A percentile compares a stretch with the other conserved stretches of the same genome.
phyloP scores from a whole-genome alignment of 305 asterid species.

The Solanum aculeatissimum region DNA sequence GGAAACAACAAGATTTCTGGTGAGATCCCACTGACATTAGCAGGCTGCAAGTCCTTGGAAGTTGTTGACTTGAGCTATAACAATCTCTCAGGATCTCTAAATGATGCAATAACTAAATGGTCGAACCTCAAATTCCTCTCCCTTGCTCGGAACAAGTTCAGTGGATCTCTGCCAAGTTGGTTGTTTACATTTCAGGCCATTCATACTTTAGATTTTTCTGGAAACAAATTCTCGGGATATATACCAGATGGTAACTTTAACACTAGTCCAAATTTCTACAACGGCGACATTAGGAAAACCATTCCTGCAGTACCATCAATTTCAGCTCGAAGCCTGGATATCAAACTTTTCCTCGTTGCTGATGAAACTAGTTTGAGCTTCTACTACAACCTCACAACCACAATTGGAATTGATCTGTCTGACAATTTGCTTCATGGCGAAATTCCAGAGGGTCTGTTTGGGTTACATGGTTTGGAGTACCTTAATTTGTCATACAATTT shows the following conservation, averaged over 20 bases:
- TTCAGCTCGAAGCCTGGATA: slow-evolving; percentile 18
- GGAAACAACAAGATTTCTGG: slow-evolving; percentile 60
- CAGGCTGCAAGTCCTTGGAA: slow-evolving; percentile 74
- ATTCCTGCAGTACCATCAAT: not conserved
- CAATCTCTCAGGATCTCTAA: slow-evolving; percentile 49
- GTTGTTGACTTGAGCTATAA: slow-evolving; percentile 67
- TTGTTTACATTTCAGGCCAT: slow-evolving; percentile 52
- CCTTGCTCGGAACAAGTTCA: slow-evolving; percentile 54
- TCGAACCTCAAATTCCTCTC: slow-evolving; percentile 47
- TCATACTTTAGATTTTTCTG: slow-evolving; percentile 48
- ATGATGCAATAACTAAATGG: slow-evolving; percentile 73
- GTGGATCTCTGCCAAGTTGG: slow-evolving; percentile 74
- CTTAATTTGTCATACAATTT: slow-evolving; percentile 61
- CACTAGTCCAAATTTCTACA: slow-evolving; percentile 33
- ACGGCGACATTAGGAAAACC: slow-evolving; percentile 4
- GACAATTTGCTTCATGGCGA: slow-evolving; percentile 60
- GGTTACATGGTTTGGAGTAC: slow-evolving; percentile 58
- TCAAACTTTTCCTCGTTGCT: slow-evolving; percentile 21
- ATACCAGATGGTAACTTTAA: slow-evolving; percentile 60
- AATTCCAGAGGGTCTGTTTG: slow-evolving; percentile 64
- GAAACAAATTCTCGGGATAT: slow-evolving; percentile 59
- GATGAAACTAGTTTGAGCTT: slow-evolving; percentile 40
- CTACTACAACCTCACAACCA: slow-evolving; percentile 34
- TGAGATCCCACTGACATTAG: slow-evolving; percentile 71
- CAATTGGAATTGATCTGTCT: slow-evolving; percentile 55